Conservation (phyloP, 306 rosid species). For the Lathyrus aphaca region DNA sequence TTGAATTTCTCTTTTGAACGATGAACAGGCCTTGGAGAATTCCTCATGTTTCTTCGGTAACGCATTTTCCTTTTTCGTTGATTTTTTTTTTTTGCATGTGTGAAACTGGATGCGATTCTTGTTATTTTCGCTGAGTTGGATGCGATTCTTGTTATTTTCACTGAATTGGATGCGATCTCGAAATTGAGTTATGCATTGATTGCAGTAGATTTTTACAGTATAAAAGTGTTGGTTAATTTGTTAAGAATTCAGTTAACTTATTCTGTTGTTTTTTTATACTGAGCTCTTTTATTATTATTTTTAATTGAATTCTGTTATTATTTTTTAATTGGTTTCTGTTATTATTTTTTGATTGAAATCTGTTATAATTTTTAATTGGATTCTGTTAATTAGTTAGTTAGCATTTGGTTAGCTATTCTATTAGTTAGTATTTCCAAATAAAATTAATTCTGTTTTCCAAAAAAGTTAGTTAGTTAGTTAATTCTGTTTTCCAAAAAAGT, state of each 20-base stretch:
- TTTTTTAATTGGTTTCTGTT: too few relatives aligned
- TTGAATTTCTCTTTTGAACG: slow-evolving; percentile 44
- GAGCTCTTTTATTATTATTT: neutral
- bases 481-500: too few relatives aligned
- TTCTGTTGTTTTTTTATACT: neutral
- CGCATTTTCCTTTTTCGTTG: slow-evolving; percentile 33
- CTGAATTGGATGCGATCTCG: slow-evolving; percentile 14
- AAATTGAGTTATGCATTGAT: neutral
- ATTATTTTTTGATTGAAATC: too few relatives aligned
- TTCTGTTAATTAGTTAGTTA: neutral
- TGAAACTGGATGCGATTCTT: neutral
- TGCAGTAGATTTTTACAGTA: neutral
- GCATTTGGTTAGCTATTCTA: neutral
- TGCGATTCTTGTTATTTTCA: slow-evolving; percentile 2
- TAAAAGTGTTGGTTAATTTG: neutral
- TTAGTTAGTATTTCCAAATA: too few relatives aligned
- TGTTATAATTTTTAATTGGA: too few relatives aligned
- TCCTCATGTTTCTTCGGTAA: slow-evolving; percentile 80
- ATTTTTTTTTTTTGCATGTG: neutral
- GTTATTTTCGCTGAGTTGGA: neutral
- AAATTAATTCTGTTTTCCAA: too few relatives aligned
- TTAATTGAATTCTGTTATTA: neutral
- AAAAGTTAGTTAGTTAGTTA: too few relatives aligned
- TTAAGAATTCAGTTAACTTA: neutral
- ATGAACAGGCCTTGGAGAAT: slow-evolving; percentile 80